Conservation (phyloP, 176 grass and related monocot genomes). For the Oryza glaberrima region DNA sequence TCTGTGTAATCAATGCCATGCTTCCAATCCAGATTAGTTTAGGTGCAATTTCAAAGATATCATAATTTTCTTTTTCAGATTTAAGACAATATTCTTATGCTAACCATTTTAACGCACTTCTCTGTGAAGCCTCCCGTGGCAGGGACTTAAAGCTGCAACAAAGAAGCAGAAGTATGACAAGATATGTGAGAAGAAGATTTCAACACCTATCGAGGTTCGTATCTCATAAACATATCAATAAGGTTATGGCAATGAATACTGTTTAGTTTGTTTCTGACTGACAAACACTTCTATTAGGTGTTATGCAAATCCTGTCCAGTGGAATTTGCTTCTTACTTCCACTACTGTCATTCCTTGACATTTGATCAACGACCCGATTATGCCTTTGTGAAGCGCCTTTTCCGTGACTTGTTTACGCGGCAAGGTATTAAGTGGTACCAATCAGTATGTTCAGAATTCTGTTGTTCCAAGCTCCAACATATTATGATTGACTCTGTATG, state of each 20-base stretch:
- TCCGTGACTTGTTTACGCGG: conserved; percentile 75
- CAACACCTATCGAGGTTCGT: conserved; percentile 85
- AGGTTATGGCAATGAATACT: background rate
- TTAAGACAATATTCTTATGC: background rate
- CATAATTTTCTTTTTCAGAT: background rate
- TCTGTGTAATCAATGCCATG: background rate
- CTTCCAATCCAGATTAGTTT: background rate
- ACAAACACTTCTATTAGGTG: conserved; percentile 54
- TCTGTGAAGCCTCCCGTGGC: conserved; percentile 85
- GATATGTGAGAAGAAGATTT: conserved; percentile 92
- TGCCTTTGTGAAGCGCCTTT: conserved; percentile 86
- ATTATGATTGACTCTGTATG: conserved; percentile 9
- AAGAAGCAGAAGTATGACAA: conserved; percentile 97
- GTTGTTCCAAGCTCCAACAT: background rate
- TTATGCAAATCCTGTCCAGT: conserved; percentile 89
- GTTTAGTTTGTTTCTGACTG: conserved; percentile 27
- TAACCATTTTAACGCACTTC: conserved; percentile 43
- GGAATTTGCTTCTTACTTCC: conserved; percentile 96
- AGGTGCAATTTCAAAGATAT: conserved; percentile 4
- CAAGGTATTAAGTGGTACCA: conserved; percentile 63
- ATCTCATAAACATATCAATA: conserved; percentile 34
- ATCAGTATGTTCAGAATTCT: background rate
- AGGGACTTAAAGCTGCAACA: conserved; percentile 93
- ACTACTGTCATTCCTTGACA: conserved; percentile 91
- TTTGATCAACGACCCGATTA: conserved; percentile 99